Evolutionary conservation across 2,329 filamentous ascomycete genomes (phyloP).

Genomic region (Scleromitrula shiraiana): DNA sequence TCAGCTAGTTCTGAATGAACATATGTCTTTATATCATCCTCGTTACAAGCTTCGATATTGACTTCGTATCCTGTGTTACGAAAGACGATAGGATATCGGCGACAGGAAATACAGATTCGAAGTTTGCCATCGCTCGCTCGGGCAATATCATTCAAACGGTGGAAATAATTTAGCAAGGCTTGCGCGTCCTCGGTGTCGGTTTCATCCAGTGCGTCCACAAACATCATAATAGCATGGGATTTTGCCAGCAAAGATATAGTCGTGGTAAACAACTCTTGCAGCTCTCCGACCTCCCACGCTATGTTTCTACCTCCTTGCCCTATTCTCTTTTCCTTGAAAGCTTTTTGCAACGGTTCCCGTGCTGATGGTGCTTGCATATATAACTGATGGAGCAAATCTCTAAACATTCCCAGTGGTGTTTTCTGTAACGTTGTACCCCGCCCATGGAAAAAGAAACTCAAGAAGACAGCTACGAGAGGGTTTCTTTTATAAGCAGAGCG

Average conservation of each 20-base stretch:
- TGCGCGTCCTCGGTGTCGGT: slow-evolving; percentile 4
- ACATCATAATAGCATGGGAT: neutral
- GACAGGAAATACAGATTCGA: slow-evolving; percentile 19
- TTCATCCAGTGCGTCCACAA: slow-evolving; percentile 16
- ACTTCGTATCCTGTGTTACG: slow-evolving; percentile 21
- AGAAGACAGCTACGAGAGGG: neutral
- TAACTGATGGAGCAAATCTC: slow-evolving; percentile 30
- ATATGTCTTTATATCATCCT: slow-evolving; percentile 30
- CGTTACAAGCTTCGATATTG: slow-evolving; percentile 21
- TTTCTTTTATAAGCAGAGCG: slow-evolving; percentile 17
- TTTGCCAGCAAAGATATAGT: neutral
- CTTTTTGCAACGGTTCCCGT: neutral
- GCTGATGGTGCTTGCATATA: neutral
- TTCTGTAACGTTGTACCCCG: slow-evolving; percentile 30
- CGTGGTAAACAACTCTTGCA: neutral
- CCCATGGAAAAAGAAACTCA: slow-evolving; percentile 33
- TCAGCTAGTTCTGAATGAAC: slow-evolving; percentile 22
- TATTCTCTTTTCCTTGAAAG: neutral
- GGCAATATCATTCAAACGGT: slow-evolving; percentile 7
- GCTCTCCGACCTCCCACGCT: slow-evolving; percentile 7
- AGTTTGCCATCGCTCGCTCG: neutral
- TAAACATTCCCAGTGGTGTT: slow-evolving; percentile 30
- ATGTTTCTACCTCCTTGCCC: neutral
- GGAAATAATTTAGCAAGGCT: slow-evolving; percentile 6
- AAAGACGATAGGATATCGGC: slow-evolving; percentile 16